Base-by-base conservation (phyloP, 495 filamentous ascomycete genomes). In the Penicillium paxilli region DNA sequence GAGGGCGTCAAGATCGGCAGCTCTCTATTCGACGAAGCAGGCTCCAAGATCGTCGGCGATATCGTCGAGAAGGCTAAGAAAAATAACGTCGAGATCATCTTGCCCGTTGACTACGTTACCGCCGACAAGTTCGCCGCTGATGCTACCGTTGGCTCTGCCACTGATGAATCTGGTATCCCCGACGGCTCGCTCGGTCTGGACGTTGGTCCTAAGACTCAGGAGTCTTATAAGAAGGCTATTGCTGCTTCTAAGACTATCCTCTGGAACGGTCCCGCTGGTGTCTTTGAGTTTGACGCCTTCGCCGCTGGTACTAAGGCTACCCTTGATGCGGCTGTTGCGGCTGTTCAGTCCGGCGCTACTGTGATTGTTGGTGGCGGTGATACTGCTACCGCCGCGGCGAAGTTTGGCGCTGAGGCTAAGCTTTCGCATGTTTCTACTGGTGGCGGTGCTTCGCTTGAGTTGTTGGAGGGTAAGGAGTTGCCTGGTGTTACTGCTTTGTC, bases 311-410 rank as follows among this genome's bases (percentile, higher is more conserved):
- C 94, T 58, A 92, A 96, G 84, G 79, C 82, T 44, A 94, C 90
- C 19, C 84, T 98, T 60, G 87, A 97, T 61, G 90, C 89, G 45
- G 90, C 86, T 22, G 91, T 97, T 21, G 75, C 75, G 9, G 95
- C 91, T 46, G 87, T 86, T 25, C 73, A 90, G 72, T 82, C 73
- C 24, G 92, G 90, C 63, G 87, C 90, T 76, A 96, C 91, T 58
- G 95, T 97, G 62, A 98, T 99, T 76, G 96, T 99, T 66, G 94
- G 94, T 53, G 94, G 94, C 66, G 94, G 94, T 70, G 94, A 99
- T 74, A 99, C 94, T 40, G 94, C 94, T 37, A 99, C 94, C 32
- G 95, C 96, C 23, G 94, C 95, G 47, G 93, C 92, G 68, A 97
- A 99, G 81, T 98, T 96, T 67, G 87, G 87, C 26, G 91, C 86